Evolutionary conservation across 768 basidiomycete species (phyloP), one percentile per base, ranked within the genome.

Genomic region (Boletus huronensis): DNA sequence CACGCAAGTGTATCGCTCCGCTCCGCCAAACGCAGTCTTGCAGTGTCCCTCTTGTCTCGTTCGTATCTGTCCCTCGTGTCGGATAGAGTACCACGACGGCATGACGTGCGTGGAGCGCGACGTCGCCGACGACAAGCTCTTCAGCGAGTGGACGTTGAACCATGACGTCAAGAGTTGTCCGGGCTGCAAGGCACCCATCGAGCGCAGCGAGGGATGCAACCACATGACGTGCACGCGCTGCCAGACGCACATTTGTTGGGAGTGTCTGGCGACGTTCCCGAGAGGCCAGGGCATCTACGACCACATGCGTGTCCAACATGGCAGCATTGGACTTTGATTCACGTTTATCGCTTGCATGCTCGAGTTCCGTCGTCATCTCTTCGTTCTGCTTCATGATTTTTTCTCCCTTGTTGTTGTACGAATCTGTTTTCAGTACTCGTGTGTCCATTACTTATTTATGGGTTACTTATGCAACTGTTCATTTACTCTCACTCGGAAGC

Each of bases 161-260:
- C 79, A 87, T 59, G 82, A 85, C 59, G 87, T 90, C 51, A 88
- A 90, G 73, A 72, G 76, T 31, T 93, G 90, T 66, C 90, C 90
- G 2, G 78, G 79, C 0, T 93, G 90, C 72, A 79, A 79, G 50
- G 77, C 79, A 7, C 76, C 79, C 6, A 90, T 93, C 58, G 87
- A 92, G 69, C 82, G 85, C 38, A 74, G 72, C 28, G 85, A 83
- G 57, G 90, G 90, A 0, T 93, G 90, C 69, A 87, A 93, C 70
- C 90, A 93, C 67, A 83, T 93, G 78, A 84, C 81, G n/a, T 93
- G 90, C 68, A 76, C 75, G 0, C 77, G 79, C 31, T 93, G 90
- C 66, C 78, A 81, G 60, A 83, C 86, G 0, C 90, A 93, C 65
- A 85, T 84, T 1, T 93, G 90, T 54, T 92, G 90, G 90, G 82